Conservation (phyloP, 1,139 yeast genomes). For the Geotrichum histeridarum region DNA sequence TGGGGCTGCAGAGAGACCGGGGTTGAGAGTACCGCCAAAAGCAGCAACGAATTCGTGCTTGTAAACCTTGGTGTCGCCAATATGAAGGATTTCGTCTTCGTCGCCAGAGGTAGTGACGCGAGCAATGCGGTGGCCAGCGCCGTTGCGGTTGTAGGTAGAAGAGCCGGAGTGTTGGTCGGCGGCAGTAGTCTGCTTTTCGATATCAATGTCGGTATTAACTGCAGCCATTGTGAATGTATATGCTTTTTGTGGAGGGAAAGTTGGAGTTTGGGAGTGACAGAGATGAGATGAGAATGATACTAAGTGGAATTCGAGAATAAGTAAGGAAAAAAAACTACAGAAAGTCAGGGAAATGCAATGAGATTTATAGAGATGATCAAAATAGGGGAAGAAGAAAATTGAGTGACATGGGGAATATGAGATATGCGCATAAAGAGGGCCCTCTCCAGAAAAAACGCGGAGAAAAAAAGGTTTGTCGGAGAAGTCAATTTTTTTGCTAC, state of each 20-base stretch:
- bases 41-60: conserved; percentile 57
- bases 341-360: not conserved
- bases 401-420: not conserved
- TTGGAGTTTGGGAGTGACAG: not conserved
- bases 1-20: conserved; percentile 62
- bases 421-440: too few species aligned
- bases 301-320: not conserved
- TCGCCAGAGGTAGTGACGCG: conserved; percentile 39
- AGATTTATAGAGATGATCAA: not conserved
- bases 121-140: conserved; percentile 22
- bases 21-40: conserved; percentile 68
- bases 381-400: not conserved
- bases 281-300: not conserved
- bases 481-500: too few species aligned
- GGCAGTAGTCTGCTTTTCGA: conserved; percentile 12
- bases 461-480: too few species aligned
- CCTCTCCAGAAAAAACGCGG: too few species aligned
- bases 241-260: not conserved
- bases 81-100: conserved; percentile 55
- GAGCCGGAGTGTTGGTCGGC: conserved; percentile 18
- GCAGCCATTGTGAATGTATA: not conserved
- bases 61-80: conserved; percentile 68
- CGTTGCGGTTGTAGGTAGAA: conserved; percentile 8
- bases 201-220: conserved; percentile 6
- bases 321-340: not conserved